Evolutionary conservation across 176 grass and related monocot species (phyloP).

Genomic region (Oryza australiensis): DNA sequence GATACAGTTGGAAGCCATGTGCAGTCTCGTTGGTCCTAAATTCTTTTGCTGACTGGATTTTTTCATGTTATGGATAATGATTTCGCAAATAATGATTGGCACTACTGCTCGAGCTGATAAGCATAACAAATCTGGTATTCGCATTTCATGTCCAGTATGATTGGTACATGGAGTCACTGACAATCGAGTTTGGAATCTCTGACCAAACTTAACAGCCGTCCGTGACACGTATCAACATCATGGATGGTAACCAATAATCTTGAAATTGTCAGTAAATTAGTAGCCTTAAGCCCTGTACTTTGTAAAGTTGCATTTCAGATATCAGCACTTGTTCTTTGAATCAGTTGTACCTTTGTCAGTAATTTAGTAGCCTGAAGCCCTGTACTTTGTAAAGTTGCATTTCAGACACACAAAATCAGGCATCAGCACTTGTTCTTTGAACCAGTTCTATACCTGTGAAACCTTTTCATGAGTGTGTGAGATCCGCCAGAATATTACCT

Average conservation of each 20-base stretch:
- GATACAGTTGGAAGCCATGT: conserved; percentile 20
- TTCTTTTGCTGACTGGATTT: conserved; percentile 11
- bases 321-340: too few relatives aligned
- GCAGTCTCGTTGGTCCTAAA: background rate
- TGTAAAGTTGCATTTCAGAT: too few relatives aligned
- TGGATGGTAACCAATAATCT: background rate
- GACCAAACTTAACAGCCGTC: background rate
- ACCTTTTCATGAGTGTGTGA: background rate
- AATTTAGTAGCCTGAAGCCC: background rate
- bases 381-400: background rate
- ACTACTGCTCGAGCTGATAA: background rate
- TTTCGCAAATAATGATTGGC: background rate
- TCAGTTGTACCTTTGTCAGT: too few relatives aligned
- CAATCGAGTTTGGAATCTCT: conserved; percentile 14
- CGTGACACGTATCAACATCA: background rate
- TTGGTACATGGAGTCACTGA: background rate
- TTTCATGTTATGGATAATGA: background rate
- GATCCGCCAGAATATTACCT: background rate
- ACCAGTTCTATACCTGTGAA: background rate
- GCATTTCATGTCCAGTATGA: conserved; percentile 16
- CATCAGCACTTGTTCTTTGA: background rate
- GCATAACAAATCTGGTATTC: background rate
- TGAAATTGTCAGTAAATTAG: background rate
- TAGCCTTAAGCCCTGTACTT: too few relatives aligned
- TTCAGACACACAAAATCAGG: background rate